phyloP scores from a whole-genome alignment of 345 rosid genomes.

The Gossypium ekmanianum region DNA sequence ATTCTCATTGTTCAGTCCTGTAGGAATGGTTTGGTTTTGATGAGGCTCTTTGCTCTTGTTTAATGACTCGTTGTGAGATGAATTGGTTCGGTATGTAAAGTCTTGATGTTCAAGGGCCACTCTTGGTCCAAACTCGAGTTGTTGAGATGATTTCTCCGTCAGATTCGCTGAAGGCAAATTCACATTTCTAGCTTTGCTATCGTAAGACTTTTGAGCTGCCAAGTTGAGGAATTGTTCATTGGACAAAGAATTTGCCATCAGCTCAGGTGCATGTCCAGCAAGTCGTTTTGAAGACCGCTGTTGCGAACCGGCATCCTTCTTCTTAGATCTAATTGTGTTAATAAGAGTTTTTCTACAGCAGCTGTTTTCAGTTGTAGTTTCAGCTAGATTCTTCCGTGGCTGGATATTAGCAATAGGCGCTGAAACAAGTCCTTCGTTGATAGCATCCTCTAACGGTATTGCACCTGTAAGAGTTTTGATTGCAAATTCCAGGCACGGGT shows the following conservation, averaged over 20 bases:
- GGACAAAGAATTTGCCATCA: constrained; percentile 4
- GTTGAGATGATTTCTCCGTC: constrained; percentile 9
- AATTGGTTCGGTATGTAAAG: neutral
- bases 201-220: constrained; percentile 1
- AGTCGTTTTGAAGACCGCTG: constrained; percentile 30
- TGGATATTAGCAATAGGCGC: constrained; percentile 20
- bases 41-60: constrained; percentile 13
- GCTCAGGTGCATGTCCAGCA: constrained; percentile 20
- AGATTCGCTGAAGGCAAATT: constrained; percentile 6
- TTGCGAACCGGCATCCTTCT: constrained; percentile 18
- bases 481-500: constrained; percentile 34
- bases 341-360: constrained; percentile 7
- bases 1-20: constrained; percentile 13
- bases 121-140: constrained; percentile 13
- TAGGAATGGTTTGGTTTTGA: constrained; percentile 11
- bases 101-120: neutral
- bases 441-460: constrained; percentile 19
- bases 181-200: constrained; percentile 2
- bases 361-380: constrained; percentile 13
- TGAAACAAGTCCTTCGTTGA: constrained; percentile 13
- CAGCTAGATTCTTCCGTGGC: constrained; percentile 14
- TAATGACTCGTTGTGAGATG: constrained; percentile 10
- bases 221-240: constrained; percentile 1
- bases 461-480: constrained; percentile 31
- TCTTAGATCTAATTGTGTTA: constrained; percentile 11